Percentiles rank a stretch among this genome's conserved stretches.
Evolutionary conservation across 1,284 basidiomycete genomes (phyloP).

Genomic region (Coniferiporia weirii): DNA sequence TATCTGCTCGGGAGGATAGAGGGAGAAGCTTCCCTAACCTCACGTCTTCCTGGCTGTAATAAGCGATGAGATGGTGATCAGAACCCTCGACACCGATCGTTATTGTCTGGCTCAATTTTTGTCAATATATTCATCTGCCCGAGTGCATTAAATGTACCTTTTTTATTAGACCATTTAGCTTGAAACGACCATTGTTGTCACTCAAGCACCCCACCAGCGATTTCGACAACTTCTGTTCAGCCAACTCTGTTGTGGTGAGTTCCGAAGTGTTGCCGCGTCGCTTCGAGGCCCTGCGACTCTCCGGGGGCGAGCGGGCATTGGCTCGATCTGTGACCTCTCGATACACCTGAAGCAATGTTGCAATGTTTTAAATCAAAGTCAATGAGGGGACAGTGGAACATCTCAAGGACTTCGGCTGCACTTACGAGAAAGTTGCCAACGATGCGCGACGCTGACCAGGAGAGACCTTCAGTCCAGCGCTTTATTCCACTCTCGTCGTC

Average conservation of each 20-base stretch:
- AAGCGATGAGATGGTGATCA: slow-evolving; percentile 75
- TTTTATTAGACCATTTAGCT: slow-evolving; percentile 65
- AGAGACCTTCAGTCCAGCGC: slow-evolving; percentile 78
- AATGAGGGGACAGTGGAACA: background rate
- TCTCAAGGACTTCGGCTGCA: slow-evolving; percentile 7
- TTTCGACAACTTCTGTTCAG: slow-evolving; percentile 28
- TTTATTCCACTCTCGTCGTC: slow-evolving; percentile 82
- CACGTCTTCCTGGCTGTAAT: slow-evolving; percentile 75
- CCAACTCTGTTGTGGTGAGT: slow-evolving; percentile 16
- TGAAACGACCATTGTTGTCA: slow-evolving; percentile 60
- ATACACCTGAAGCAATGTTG: slow-evolving; percentile 56
- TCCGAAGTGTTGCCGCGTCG: slow-evolving; percentile 11
- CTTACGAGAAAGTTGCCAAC: slow-evolving; percentile 75
- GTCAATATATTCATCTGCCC: slow-evolving; percentile 17
- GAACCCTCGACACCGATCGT: slow-evolving; percentile 71
- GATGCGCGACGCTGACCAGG: slow-evolving; percentile 80
- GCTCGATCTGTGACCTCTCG: slow-evolving; percentile 65
- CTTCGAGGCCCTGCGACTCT: slow-evolving; percentile 9
- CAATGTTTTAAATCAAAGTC: background rate
- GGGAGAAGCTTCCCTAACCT: slow-evolving; percentile 56
- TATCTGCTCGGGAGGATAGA: slow-evolving; percentile 57
- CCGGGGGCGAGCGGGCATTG: slow-evolving; percentile 36
- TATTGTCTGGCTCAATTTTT: slow-evolving; percentile 51
- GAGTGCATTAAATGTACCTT: slow-evolving; percentile 39
- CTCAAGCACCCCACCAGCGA: slow-evolving; percentile 31